These are phyloP conservation scores for Stachybotrys chlorohalonatus DNA, from an alignment of 2,329 filamentous ascomycete genomes.

Conservation along the genomic window DNA sequence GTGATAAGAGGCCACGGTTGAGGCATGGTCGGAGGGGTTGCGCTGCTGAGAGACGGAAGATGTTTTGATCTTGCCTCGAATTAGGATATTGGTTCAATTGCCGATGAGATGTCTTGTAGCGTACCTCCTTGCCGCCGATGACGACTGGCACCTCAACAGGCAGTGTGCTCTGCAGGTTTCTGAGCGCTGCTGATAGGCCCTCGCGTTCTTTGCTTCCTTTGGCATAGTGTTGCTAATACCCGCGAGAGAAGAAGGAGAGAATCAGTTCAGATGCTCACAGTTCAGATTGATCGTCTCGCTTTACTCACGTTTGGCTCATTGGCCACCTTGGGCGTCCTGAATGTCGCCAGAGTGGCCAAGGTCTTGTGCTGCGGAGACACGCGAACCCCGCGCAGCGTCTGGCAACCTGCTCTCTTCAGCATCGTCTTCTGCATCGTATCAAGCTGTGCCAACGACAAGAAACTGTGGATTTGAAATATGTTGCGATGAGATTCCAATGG, in stretches of 20 bases:
- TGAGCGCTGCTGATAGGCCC: slow-evolving; percentile 65
- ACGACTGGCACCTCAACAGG: slow-evolving; percentile 75
- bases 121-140: slow-evolving; percentile 72
- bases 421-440: slow-evolving; percentile 23
- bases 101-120: slow-evolving; percentile 8
- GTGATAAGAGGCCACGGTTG: slow-evolving; percentile 73
- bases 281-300: too few species aligned
- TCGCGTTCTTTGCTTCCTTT: slow-evolving; percentile 75
- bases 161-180: slow-evolving; percentile 56
- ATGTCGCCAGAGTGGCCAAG: slow-evolving; percentile 61
- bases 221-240: slow-evolving; percentile 69
- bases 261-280: neutral
- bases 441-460: neutral
- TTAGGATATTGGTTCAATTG: neutral
- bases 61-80: slow-evolving; percentile 49
- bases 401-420: slow-evolving; percentile 22
- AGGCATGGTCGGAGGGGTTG: slow-evolving; percentile 74
- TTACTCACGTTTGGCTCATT: slow-evolving; percentile 91
- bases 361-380: slow-evolving; percentile 18
- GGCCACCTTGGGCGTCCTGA: slow-evolving; percentile 76
- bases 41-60: slow-evolving; percentile 59
- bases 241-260: neutral
- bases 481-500: neutral
- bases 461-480: neutral
- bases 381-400: slow-evolving; percentile 18